Percentiles rank a stretch among this genome's conserved stretches.
Evolutionary conservation across 306 rosid species (phyloP).

Genomic region (Cyclanthera cordifolia): DNA sequence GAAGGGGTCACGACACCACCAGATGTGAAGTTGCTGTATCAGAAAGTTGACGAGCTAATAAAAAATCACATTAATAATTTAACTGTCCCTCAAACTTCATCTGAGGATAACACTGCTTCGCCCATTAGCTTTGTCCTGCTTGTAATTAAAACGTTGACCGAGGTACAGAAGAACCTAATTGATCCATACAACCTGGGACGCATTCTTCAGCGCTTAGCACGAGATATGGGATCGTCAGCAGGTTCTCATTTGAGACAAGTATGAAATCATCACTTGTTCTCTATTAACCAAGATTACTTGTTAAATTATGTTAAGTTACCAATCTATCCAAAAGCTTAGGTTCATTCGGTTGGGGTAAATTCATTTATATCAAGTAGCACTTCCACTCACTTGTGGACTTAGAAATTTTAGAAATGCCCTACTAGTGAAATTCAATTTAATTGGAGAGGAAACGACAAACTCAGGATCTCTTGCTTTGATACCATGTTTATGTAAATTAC

Average conservation of each 20-base stretch:
- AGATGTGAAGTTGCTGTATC: constrained; percentile 68
- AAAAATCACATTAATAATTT: constrained; percentile 62
- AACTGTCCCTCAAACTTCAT: constrained; percentile 59
- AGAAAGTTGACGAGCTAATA: constrained; percentile 88
- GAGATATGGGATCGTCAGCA: constrained; percentile 85
- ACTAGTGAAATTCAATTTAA: no score
- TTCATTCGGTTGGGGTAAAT: no score
- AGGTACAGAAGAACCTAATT: constrained; percentile 77
- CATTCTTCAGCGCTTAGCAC: constrained; percentile 85
- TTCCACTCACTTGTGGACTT: no score
- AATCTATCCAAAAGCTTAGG: no score
- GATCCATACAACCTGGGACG: constrained; percentile 75
- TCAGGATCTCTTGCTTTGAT: no score
- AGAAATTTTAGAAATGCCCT: no score
- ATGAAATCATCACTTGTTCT: constrained; percentile 20
- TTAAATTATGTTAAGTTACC: no score
- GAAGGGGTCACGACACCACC: constrained; percentile 68
- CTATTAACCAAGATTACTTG: not conserved
- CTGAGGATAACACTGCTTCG: constrained; percentile 66
- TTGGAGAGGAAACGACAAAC: no score
- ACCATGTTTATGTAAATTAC: no score
- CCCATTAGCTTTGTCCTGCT: constrained; percentile 79
- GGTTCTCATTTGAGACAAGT: constrained; percentile 79
- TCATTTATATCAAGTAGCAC: no score
- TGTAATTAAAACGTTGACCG: constrained; percentile 80